Base-by-base conservation (phyloP, 208 protist species). In the Trypanosoma avium region DNA sequence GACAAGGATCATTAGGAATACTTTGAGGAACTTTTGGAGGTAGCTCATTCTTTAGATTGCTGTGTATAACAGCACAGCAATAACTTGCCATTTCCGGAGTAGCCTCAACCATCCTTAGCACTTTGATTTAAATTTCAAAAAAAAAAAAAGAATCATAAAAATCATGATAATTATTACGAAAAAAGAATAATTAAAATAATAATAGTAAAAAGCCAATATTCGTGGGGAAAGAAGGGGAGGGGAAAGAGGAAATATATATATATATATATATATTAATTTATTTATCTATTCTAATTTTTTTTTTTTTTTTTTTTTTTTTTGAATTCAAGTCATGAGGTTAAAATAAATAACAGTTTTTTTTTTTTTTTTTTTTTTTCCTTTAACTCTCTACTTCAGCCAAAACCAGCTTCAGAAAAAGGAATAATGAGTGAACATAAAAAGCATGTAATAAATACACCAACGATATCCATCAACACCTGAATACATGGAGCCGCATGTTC, bases 41-140 rank as follows among this genome's bases (percentile, higher is more conserved):
- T 29, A 73, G 42, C 26, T 80, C 55, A 17, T 73, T 60, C 4
- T 45, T 70, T 27, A 93, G 57, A 27, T 74, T 67, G 35, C 73
- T 79, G 7, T 48, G 54, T 19, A 95, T 79, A 15, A 93, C 84
- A 38, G 77, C 71, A 64, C 91, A 84, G 75, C 90, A 96, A 70
- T 92, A 96, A 55, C 67, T 78, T n/a, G 82, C 83, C 90, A 96
- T 96, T 21, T 91, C 85, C 4, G 71, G 70, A 8, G 87, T 93
- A 19, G 90, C 86, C 45, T 62, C 60, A 29, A 78, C 50, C 64
- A 83, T 80, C 13, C 30, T 53, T 45, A 54, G 22, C 3, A 43
- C 12, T 8, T n/a, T 38, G 33, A 12, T 38, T 24, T 32, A 40
- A 30, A 29, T 29, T 54, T 58, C 21, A 49, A 35, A 53, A 46